These are phyloP conservation scores for Candida parachauliodes DNA, from an alignment of 805 yeast genomes.

Conservation along the genomic window DNA sequence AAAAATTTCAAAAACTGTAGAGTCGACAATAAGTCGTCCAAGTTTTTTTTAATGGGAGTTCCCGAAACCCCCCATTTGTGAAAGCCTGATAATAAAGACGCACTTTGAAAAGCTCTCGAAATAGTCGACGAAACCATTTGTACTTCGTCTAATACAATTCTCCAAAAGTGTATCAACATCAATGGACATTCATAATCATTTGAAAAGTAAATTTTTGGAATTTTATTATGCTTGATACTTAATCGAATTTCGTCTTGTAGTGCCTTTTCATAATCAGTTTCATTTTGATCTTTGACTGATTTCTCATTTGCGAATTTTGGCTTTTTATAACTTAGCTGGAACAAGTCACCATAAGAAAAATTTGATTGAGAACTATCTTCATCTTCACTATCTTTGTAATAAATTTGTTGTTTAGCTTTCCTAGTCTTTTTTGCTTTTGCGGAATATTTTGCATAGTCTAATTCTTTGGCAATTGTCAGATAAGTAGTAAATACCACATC, in stretches of 20 bases:
- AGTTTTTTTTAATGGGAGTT: constrained; percentile 72
- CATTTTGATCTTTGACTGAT: constrained; percentile 17
- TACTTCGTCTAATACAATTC: constrained; percentile 89
- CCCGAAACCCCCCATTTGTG: constrained; percentile 99
- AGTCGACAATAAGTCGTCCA: constrained; percentile 68
- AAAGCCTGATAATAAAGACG: constrained; percentile 72
- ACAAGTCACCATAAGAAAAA: constrained; percentile 20
- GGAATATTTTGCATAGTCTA: constrained; percentile 74
- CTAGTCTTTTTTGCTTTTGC: constrained; percentile 52
- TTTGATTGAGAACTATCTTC: constrained; percentile 14
- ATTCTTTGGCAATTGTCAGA: constrained; percentile 63
- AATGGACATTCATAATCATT: constrained; percentile 75
- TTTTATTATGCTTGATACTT: constrained; percentile 26
- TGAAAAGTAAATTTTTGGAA: constrained; percentile 18
- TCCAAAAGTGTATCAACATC: constrained; percentile 78
- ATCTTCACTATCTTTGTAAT: constrained; percentile 9
- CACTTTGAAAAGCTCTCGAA: constrained; percentile 76
- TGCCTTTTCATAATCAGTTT: constrained; percentile 31
- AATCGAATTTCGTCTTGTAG: constrained; percentile 28
- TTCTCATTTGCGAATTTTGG: constrained; percentile 26
- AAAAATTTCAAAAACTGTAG: constrained; percentile 59
- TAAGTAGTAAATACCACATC: constrained; percentile 86
- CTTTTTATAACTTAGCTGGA: constrained; percentile 25
- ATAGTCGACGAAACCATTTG: constrained; percentile 81
- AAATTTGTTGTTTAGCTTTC: constrained; percentile 15